Percentiles rank a stretch among this genome's conserved stretches.
These are phyloP conservation scores for Colletotrichum kahawae DNA, from an alignment of 2,329 filamentous ascomycete genomes.

Conservation along the genomic window DNA sequence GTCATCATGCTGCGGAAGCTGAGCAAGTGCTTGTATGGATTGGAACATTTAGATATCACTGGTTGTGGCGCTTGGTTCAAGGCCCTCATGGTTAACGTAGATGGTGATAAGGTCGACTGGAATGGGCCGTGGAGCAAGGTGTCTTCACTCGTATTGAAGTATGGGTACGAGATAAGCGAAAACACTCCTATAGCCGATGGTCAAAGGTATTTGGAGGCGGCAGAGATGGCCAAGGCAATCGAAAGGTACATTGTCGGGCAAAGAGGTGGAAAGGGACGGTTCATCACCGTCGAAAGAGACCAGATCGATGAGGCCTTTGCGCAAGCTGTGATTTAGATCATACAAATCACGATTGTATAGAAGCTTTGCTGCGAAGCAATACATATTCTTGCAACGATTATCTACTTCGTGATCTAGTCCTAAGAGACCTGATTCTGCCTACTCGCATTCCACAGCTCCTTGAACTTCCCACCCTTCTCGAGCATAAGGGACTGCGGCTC, in stretches of 20 bases:
- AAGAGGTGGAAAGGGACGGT: slow-evolving; percentile 53
- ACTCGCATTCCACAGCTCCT: slow-evolving; percentile 9
- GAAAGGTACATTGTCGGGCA: slow-evolving; percentile 53
- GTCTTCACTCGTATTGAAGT: slow-evolving; percentile 46
- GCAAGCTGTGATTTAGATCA: background rate
- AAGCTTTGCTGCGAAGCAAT: background rate
- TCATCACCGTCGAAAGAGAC: slow-evolving; percentile 54
- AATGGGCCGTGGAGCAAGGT: slow-evolving; percentile 58
- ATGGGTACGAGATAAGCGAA: slow-evolving; percentile 45
- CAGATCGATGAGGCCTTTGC: background rate
- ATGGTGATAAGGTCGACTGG: slow-evolving; percentile 60
- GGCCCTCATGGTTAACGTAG: slow-evolving; percentile 47
- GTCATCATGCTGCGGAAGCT: slow-evolving; percentile 60
- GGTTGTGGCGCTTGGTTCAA: slow-evolving; percentile 62
- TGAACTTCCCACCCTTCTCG: slow-evolving; percentile 6
- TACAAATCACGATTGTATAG: background rate
- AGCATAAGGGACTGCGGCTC: background rate
- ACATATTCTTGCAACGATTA: background rate
- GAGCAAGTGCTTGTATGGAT: slow-evolving; percentile 57
- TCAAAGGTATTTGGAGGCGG: slow-evolving; percentile 37
- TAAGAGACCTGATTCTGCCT: background rate
- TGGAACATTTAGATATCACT: slow-evolving; percentile 67
- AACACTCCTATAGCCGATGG: slow-evolving; percentile 37
- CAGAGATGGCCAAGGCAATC: slow-evolving; percentile 43
- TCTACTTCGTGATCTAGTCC: background rate